Conservation (phyloP, 495 filamentous ascomycete genomes). For the Hamigera avellanea region DNA sequence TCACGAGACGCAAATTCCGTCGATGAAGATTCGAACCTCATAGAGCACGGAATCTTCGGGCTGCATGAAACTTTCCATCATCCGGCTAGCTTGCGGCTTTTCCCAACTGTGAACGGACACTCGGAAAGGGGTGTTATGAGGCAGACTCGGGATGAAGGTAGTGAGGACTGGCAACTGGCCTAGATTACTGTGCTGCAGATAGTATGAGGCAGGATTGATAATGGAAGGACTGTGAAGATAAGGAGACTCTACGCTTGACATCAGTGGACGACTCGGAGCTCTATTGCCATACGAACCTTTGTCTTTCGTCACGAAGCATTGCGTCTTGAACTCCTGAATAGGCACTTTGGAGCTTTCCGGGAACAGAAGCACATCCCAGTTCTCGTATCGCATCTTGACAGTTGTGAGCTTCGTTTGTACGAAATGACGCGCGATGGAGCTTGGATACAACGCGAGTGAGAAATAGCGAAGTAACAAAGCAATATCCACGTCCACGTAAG, state of each 20-base stretch:
- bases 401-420: not conserved
- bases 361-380: conserved; percentile 82
- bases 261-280: not conserved
- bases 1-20: conserved; percentile 57
- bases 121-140: conserved; percentile 49
- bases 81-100: conserved; percentile 49
- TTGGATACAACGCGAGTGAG: not conserved
- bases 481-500: not conserved
- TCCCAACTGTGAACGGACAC: conserved; percentile 78
- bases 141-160: conserved; percentile 62
- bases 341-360: conserved; percentile 52
- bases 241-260: conserved; percentile 17
- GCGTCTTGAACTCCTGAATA: conserved; percentile 77
- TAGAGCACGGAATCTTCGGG: conserved; percentile 49
- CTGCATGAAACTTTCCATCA: conserved; percentile 48
- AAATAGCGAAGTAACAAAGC: not conserved
- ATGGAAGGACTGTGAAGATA: conserved; percentile 22
- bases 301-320: conserved; percentile 66
- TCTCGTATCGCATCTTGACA: conserved; percentile 61
- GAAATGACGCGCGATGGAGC: not conserved
- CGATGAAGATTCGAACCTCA: conserved; percentile 58
- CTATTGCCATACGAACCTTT: conserved; percentile 32
- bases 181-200: conserved; percentile 18
- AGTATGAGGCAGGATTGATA: conserved; percentile 15
- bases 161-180: conserved; percentile 57